Base-by-base conservation (phyloP, 169 alveolate genomes). In the Besnoitia besnoiti region DNA sequence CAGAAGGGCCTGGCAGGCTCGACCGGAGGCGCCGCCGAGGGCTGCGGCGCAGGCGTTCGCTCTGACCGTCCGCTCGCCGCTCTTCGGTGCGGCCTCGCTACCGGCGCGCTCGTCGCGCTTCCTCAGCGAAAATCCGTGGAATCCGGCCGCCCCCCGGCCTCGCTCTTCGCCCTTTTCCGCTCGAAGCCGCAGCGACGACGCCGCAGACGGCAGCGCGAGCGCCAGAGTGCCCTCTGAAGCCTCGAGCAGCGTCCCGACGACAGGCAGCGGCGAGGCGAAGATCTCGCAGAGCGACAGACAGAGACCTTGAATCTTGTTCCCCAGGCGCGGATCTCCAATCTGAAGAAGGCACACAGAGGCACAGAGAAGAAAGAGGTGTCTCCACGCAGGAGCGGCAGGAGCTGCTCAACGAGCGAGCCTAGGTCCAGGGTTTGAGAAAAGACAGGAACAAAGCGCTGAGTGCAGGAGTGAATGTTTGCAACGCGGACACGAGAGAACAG, bases 1-100 rank as follows among this genome's bases (percentile, higher is more conserved):
- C n/a, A 85, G 62, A n/a, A 91, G 85, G 0, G 91, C 94, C 30
- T 91, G 94, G 46, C 62, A 44, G 75, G 87, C 77, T 46, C 94
- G 73, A 47, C 94, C 91, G 5, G 67, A 19, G 7, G 67, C 67
- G 12, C 67, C 67, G 67, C 67, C 67, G 67, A 55, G 12, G 7
- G 67, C 67, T 1, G 30, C 27, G n/a, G 67, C 67, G 30, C 67
- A 55, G 33, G 51, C 94, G 90, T 33, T 75, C 91, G 12, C 50
- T 39, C 14, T 46, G 61, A 30, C 85, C 42, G n/a, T 47, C 49
- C 76, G 80, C 67, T 50, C 84, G 80, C 50, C 87, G 42, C 67
- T 50, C 84, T 55, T 39, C 87, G 42, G 85, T 37, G 76, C 82
- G 50, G 91, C 75, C 59, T 91, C 30, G 40, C 61, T 7, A 39